Base-by-base conservation (phyloP, 768 basidiomycete species). In the Xerocomus potaroensis region DNA sequence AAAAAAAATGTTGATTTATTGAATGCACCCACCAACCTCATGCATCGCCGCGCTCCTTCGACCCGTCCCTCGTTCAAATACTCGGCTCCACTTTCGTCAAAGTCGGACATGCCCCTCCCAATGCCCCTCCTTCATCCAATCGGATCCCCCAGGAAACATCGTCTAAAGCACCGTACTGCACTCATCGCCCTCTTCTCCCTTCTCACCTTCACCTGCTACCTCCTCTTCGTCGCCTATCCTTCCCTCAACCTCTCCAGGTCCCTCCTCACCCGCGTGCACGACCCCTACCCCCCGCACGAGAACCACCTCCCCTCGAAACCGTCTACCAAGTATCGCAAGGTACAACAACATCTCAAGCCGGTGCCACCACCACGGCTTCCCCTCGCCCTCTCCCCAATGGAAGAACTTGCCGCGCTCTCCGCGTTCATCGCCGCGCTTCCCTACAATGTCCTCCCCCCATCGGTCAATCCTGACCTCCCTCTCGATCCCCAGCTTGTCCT, bases 401-500 rank as follows among this genome's bases (percentile, higher is more conserved):
- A 89, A 59, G 88, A 91, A 59, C 76, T 91, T 16, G 86, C 85
- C 2, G 85, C 88, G 3, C 68, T 89, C 38, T 77, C 83, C 3
- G 79, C 78, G 47, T 91, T 90, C 66, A 71, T 91, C 33, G 80
- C 80, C 0, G 81, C 83, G 41, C 73, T 88, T 18, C 79, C 85
- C 0, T 80, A 85, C 63, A 91, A 91, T 64, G 73, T 83, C 46
- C 79, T 92, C 47, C 87, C 90, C 1, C 61, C 69, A 1, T 69
- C 71, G 6, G 75, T 89, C 36, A 78, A 91, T 57, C 84, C 89
- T 0, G 55, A 72, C 10, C 53, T 55, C 10, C 78, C 87, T 8
- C 79, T 91, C 48, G 88, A 91, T 62, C 87, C 90, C 4, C 78
- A 88, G 56, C 78, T 91, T 47, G 77, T 92, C 5, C 75, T 92